Percentiles rank a stretch among this genome's conserved stretches.
Conservation (phyloP, 225 moss, liverwort and hornwort genomes). For the Pleurozium schreberi region DNA sequence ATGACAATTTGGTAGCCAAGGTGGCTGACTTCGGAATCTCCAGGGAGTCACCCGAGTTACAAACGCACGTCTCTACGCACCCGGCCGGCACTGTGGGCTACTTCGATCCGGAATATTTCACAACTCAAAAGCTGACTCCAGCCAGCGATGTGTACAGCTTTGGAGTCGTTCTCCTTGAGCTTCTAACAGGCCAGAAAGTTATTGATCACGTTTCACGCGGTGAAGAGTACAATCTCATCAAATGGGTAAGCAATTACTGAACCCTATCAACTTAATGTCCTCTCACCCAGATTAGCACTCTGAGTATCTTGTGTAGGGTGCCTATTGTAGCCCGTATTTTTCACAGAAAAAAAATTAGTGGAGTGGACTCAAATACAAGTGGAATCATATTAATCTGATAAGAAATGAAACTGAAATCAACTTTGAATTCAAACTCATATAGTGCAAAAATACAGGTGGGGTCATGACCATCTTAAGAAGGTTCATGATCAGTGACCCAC, state of each 20-base stretch:
- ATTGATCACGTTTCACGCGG: conserved; percentile 23
- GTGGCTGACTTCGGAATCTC: conserved; percentile 43
- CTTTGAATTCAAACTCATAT: too few species aligned
- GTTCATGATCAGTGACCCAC: too few species aligned
- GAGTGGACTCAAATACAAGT: too few species aligned
- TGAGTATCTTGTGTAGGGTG: background rate
- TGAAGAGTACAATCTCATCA: conserved; percentile 28
- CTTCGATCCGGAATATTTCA: conserved; percentile 17
- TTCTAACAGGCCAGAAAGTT: conserved; percentile 27
- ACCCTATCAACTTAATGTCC: background rate
- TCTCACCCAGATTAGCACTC: background rate
- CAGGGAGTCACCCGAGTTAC: conserved; percentile 14
- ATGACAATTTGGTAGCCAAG: conserved; percentile 31
- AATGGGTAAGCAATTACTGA: conserved; percentile 13
- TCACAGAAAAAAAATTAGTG: background rate
- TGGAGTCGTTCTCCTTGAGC: conserved; percentile 30
- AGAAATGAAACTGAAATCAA: too few species aligned
- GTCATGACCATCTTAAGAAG: too few species aligned
- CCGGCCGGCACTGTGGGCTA: conserved; percentile 40
- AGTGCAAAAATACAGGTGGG: too few species aligned
- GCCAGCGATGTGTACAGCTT: conserved; percentile 29
- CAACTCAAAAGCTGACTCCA: conserved; percentile 1
- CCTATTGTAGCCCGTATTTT: background rate
- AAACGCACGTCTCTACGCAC: conserved; percentile 20
- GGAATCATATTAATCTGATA: too few species aligned